Conservation (phyloP, 1,284 basidiomycete species). For the Cystobasidium pallidum region DNA sequence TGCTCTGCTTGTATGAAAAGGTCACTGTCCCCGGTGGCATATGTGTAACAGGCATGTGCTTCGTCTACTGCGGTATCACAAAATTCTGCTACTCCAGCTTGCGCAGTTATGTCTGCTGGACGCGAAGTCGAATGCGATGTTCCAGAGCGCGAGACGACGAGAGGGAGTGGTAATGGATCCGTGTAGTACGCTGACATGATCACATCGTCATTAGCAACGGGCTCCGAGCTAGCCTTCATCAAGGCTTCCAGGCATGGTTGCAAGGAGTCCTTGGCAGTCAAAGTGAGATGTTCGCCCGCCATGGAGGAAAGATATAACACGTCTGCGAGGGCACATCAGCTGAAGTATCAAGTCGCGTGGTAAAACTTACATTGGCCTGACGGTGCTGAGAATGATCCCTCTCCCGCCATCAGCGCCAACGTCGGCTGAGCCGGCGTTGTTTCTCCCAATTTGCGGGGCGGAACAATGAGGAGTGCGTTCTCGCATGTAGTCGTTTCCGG, state of each 20-base stretch:
- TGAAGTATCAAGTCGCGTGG: background rate
- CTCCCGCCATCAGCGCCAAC: slow-evolving; percentile 74
- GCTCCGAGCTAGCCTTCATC: background rate
- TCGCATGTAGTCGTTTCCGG: slow-evolving; percentile 32
- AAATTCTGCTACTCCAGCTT: slow-evolving; percentile 19
- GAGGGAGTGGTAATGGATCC: background rate
- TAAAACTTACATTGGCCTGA: slow-evolving; percentile 71
- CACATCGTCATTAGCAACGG: background rate
- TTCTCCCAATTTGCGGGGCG: slow-evolving; percentile 65
- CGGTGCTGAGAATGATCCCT: slow-evolving; percentile 82
- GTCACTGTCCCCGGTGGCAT: slow-evolving; percentile 31
- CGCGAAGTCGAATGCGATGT: background rate
- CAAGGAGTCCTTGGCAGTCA: slow-evolving; percentile 1
- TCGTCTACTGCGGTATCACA: slow-evolving; percentile 31
- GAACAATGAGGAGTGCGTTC: slow-evolving; percentile 73
- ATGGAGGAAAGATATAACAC: slow-evolving; percentile 56
- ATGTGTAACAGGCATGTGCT: background rate
- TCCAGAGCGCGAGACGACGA: background rate
- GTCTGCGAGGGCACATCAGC: slow-evolving; percentile 49
- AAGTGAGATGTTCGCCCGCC: background rate
- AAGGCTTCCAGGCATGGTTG: slow-evolving; percentile 30
- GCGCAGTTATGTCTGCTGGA: slow-evolving; percentile 4
- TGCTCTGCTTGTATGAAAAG: slow-evolving; percentile 26
- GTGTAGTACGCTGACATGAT: slow-evolving; percentile 24
- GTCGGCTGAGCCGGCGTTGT: slow-evolving; percentile 64